phyloP scores from a whole-genome alignment of 2,329 filamentous ascomycete genomes.

The Claviceps sp. region DNA sequence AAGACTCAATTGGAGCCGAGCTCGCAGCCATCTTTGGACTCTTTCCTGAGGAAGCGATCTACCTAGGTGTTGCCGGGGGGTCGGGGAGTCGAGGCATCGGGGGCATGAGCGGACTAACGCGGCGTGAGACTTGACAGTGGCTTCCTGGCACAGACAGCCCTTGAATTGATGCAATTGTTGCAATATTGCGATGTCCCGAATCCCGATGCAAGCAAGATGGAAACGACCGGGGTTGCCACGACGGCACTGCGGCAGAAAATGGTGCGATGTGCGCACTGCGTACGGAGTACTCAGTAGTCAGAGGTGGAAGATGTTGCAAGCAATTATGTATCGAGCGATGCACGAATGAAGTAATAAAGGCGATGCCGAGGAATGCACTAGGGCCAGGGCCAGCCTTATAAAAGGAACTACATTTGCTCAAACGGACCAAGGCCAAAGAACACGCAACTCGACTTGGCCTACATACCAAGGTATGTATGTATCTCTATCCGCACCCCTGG shows the following conservation, averaged over 20 bases:
- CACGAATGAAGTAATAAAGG: not conserved
- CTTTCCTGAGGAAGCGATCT: not conserved
- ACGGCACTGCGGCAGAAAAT: not conserved
- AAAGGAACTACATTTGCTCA: not conserved
- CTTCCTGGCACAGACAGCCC: not conserved
- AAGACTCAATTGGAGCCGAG: not conserved
- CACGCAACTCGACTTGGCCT: not conserved
- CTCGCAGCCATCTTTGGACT: not conserved
- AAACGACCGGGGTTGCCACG: not conserved
- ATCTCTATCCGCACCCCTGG: not conserved
- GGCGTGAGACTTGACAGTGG: slow-evolving; percentile 1
- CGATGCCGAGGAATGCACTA: not conserved
- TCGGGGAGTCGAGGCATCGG: not conserved
- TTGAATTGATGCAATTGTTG: not conserved
- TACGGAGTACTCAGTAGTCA: not conserved
- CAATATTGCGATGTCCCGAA: not conserved
- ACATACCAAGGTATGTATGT: not conserved
- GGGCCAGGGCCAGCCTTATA: not conserved
- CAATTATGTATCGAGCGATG: not conserved
- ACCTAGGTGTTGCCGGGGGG: not conserved
- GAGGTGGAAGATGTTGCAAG: not conserved
- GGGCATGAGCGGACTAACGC: slow-evolving; percentile 1
- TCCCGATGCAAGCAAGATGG: not conserved
- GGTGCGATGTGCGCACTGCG: not conserved
- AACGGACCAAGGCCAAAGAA: not conserved